A percentile compares a stretch with the other conserved stretches of the same genome.
phyloP scores from a whole-genome alignment of 768 basidiomycete species.

The Boletus tomentosulus region DNA sequence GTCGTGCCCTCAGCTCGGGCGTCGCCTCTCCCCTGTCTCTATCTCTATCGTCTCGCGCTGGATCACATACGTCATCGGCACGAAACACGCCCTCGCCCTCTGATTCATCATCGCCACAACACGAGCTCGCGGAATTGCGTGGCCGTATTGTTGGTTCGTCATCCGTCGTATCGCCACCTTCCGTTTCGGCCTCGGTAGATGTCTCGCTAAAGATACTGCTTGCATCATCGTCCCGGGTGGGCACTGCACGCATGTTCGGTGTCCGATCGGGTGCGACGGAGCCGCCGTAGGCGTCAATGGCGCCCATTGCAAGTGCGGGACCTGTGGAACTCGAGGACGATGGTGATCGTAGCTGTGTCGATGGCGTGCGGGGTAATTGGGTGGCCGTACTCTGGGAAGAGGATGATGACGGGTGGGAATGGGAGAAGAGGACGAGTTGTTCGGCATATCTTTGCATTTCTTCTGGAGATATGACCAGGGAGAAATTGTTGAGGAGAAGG shows the following conservation, averaged over 20 bases:
- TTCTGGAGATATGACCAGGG: constrained; percentile 76
- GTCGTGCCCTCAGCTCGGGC: constrained; percentile 30
- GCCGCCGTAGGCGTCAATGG: constrained; percentile 50
- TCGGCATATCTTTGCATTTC: constrained; percentile 97
- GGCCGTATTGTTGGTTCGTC: constrained; percentile 82
- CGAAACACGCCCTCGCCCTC: constrained; percentile 29
- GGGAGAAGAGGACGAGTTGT: constrained; percentile 73
- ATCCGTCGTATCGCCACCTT: constrained; percentile 61
- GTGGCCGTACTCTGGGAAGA: constrained; percentile 20
- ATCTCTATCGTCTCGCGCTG: constrained; percentile 19
- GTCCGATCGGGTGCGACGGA: constrained; percentile 33
- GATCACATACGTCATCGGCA: constrained; percentile 10
- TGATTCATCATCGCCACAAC: constrained; percentile 34
- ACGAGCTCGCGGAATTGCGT: constrained; percentile 37
- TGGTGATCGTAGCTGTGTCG: constrained; percentile 16
- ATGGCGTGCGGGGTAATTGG: constrained; percentile 18
- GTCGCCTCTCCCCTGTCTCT: constrained; percentile 31
- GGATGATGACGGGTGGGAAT: constrained; percentile 33
- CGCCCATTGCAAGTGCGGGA: constrained; percentile 49
- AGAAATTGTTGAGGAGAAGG: constrained; percentile 92
- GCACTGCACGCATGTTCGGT: constrained; percentile 22
- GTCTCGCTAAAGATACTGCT: constrained; percentile 37
- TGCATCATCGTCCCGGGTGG: constrained; percentile 28
- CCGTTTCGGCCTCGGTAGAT: constrained; percentile 47
- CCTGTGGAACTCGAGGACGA: constrained; percentile 19